A percentile compares a stretch with the other conserved stretches of the same genome.
phyloP scores from a whole-genome alignment of 2,329 filamentous ascomycete genomes.

The Coccinonectria pachysandricola region DNA sequence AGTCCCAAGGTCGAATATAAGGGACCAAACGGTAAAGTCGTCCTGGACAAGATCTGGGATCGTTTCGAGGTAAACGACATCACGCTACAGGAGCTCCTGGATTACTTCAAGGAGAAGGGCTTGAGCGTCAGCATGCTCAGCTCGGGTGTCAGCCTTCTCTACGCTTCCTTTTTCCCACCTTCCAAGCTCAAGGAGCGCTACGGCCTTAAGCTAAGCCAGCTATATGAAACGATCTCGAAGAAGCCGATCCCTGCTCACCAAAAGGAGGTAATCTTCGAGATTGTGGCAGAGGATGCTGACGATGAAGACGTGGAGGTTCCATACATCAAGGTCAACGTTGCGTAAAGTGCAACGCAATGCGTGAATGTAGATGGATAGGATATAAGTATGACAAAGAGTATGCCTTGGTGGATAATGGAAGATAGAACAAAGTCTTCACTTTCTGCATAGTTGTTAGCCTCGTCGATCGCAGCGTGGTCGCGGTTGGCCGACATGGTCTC shows the following conservation, averaged over 20 bases:
- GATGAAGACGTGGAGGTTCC: constrained; percentile 96
- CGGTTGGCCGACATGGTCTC: no score
- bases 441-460: no score
- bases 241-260: constrained; percentile 85
- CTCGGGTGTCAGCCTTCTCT: constrained; percentile 91
- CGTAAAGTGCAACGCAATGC: no score
- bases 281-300: constrained; percentile 78
- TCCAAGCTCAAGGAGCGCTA: constrained; percentile 72
- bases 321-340: constrained; percentile 81
- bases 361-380: no score
- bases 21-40: constrained; percentile 67
- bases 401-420: no score
- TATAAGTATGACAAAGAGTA: no score
- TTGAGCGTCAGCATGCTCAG: constrained; percentile 85
- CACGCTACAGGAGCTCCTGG: constrained; percentile 72
- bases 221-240: constrained; percentile 83
- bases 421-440: no score
- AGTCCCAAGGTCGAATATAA: constrained; percentile 88
- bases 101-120: constrained; percentile 71
- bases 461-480: no score
- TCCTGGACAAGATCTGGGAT: constrained; percentile 95
- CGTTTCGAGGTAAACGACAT: constrained; percentile 86
- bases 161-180: constrained; percentile 82
- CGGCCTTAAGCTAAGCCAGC: constrained; percentile 72
- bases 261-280: constrained; percentile 93